phyloP scores from a whole-genome alignment of 73 alveolate genomes.

The Paramecium pentaurelia region DNA sequence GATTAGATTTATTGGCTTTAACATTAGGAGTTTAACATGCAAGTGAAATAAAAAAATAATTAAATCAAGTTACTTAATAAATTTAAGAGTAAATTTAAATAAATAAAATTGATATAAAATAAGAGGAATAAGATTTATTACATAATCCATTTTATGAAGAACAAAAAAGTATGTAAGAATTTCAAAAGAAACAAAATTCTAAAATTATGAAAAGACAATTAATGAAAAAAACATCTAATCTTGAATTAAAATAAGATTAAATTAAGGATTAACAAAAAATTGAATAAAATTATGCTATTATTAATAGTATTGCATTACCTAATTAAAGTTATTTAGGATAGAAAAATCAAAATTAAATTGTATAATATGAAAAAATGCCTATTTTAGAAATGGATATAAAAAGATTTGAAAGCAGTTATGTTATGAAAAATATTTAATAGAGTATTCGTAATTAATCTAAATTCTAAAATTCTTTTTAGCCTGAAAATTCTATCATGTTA shows the following conservation, averaged over 20 bases:
- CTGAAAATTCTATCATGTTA: not conserved
- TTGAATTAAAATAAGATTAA: not conserved
- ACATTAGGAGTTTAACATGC: not conserved
- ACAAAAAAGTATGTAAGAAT: not conserved
- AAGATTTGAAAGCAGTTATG: not conserved
- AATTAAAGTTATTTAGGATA: not conserved
- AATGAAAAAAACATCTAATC: not conserved
- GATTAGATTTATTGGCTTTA: not conserved
- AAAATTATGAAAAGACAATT: not conserved
- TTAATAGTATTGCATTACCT: not conserved
- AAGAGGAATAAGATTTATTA: not conserved
- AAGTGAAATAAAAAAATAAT: not conserved
- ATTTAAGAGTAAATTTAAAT: not conserved
- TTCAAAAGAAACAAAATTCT: not conserved
- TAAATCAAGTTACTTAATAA: not conserved
- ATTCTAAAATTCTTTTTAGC: not conserved
- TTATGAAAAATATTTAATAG: not conserved
- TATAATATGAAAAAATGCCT: not conserved
- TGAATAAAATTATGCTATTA: not conserved
- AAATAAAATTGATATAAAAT: not conserved
- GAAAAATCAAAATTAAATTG: not conserved
- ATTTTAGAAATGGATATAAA: not conserved
- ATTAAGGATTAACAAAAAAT: not conserved
- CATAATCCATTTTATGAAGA: not conserved
- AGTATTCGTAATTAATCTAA: not conserved